Percentiles rank a stretch among this genome's conserved stretches.
Conservation (phyloP, 164 flowering plant species). For the Sedum album region DNA sequence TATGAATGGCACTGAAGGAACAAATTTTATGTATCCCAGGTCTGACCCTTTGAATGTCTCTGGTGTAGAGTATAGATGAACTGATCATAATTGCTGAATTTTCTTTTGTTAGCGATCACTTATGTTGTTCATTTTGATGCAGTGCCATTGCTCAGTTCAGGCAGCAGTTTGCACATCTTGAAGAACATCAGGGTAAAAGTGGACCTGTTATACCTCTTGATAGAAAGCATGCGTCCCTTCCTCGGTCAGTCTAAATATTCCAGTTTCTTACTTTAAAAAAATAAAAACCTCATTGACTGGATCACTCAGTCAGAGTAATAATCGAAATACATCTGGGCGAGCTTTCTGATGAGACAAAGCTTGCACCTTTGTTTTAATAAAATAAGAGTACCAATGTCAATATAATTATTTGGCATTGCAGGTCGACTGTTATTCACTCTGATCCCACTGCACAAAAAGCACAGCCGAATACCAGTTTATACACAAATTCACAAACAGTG, state of each 20-base stretch:
- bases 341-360: background rate
- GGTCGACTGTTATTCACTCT: constrained; percentile 73
- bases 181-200: constrained; percentile 71
- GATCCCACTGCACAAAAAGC: constrained; percentile 47
- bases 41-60: constrained; percentile 6
- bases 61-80: background rate
- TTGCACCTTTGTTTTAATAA: background rate
- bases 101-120: background rate
- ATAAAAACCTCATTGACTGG: background rate
- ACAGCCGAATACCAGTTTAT: constrained; percentile 24
- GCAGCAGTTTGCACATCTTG: constrained; percentile 86
- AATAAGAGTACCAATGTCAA: background rate
- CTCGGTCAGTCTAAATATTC: constrained; percentile 41
- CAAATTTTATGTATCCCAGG: constrained; percentile 51
- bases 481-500: constrained; percentile 31
- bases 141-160: constrained; percentile 87
- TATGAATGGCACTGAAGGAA: constrained; percentile 42
- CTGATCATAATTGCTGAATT: background rate
- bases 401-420: constrained; percentile 16
- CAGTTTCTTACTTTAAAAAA: background rate
- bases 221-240: constrained; percentile 83
- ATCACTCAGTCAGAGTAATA: background rate
- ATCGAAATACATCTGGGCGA: background rate
- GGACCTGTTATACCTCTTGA: constrained; percentile 63
- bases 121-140: constrained; percentile 6